Evolutionary conservation across 192 early-diverging fungal species (phyloP).

Genomic region (Lunasporangiospora selenospora): DNA sequence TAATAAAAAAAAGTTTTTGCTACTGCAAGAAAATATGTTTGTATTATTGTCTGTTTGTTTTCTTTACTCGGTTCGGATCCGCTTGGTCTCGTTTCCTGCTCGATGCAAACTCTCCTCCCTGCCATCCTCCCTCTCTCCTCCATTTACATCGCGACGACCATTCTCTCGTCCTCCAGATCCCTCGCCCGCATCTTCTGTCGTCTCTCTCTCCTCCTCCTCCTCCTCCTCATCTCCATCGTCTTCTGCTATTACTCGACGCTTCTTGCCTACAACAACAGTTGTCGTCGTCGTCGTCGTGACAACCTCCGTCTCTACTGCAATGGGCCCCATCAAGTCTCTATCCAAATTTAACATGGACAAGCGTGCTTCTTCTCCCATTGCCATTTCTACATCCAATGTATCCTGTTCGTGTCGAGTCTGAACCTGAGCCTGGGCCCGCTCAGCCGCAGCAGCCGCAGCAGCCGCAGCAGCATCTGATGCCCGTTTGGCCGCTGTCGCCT

Average conservation of each 20-base stretch:
- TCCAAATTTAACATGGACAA: too few relatives aligned
- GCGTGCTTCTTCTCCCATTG: too few relatives aligned
- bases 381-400: not conserved
- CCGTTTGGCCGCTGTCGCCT: constrained; percentile 13
- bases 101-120: not conserved
- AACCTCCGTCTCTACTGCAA: not conserved
- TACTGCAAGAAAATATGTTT: too few relatives aligned
- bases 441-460: not conserved
- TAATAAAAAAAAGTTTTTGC: too few relatives aligned
- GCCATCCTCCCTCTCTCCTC: not conserved
- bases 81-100: constrained; percentile 20
- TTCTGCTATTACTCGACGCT: constrained; percentile 8
- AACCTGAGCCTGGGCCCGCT: not conserved
- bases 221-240: constrained; percentile 5
- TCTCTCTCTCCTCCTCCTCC: not conserved
- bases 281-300: not conserved
- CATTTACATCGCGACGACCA: too few relatives aligned
- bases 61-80: constrained; percentile 25
- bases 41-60: too few relatives aligned
- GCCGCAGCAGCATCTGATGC: constrained; percentile 9
- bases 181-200: not conserved
- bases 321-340: too few relatives aligned
- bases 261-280: constrained; percentile 8
- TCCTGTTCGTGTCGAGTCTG: too few relatives aligned
- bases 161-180: too few relatives aligned